phyloP scores from a whole-genome alignment of 768 basidiomycete species.

The Boletus barrowsii region DNA sequence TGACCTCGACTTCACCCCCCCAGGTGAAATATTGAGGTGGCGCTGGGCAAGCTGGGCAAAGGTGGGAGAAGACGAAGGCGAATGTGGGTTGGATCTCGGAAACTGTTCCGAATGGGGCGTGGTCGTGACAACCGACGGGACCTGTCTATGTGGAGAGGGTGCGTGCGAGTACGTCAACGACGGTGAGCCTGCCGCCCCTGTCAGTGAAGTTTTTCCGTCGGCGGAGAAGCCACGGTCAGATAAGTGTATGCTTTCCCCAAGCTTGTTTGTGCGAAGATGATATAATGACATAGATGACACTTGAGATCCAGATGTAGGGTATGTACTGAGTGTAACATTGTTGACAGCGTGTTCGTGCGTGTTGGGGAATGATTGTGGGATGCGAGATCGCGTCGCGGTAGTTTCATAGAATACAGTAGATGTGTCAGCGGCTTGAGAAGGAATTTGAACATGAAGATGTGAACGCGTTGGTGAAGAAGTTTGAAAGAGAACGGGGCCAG shows the following conservation, averaged over 20 bases:
- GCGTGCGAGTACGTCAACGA: conserved; percentile 16
- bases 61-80: conserved; percentile 9
- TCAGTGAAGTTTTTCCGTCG: conserved; percentile 4
- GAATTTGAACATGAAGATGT: conserved; percentile 31
- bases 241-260: conserved; percentile 10
- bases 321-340: conserved; percentile 25
- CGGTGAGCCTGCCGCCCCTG: conserved; percentile 6
- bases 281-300: conserved; percentile 33
- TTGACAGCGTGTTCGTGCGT: conserved; percentile 22
- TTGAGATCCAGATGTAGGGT: conserved; percentile 32
- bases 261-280: conserved; percentile 23
- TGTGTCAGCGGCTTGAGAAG: conserved; percentile 36
- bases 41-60: conserved; percentile 25
- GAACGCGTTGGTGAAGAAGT: conserved; percentile 33
- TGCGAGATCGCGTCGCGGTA: conserved; percentile 34
- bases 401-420: conserved; percentile 72
- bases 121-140: conserved; percentile 48
- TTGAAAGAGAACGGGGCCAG: conserved; percentile 51
- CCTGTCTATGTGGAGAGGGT: conserved; percentile 43
- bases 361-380: conserved; percentile 17
- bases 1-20: conserved; percentile 29
- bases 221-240: conserved; percentile 14
- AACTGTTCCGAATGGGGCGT: conserved; percentile 29
- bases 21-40: conserved; percentile 19
- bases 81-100: conserved; percentile 13